Evolutionary conservation across 2,329 filamentous ascomycete genomes (phyloP), one percentile per base, ranked within the genome.

Genomic region (Gremmenia infestans): DNA sequence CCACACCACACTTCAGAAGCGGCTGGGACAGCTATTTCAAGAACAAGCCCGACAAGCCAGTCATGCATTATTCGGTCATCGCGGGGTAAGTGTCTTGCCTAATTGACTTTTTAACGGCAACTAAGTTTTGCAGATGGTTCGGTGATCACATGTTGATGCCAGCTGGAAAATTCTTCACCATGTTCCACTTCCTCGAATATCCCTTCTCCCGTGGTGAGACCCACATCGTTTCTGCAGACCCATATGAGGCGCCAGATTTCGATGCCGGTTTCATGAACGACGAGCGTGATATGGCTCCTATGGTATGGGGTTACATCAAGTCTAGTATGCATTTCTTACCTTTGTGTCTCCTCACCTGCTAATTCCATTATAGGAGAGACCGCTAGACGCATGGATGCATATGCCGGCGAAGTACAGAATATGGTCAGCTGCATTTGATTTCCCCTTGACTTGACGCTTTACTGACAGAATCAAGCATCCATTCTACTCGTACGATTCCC

Each of bases 251-350:
- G 14, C 88, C 88, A 0, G 88, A 91, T 73, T 91, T 92, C 65
- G 88, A 92, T 68, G 81, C 86, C 1, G 87, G 88, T 22, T 92
- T 91, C 76, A 91, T 92, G 88, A 92, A 89, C 65, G 88, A 92
- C 72, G 86, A 89, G 72, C 80, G 88, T 23, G 89, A 92, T 67
- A 91, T 92, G 88, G 87, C 85, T 1, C 87, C 88, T 8, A 90
- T 89, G 85, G 87, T 92, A 5, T 91, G 88, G 88, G 88, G 60
- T 73, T 39, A 68, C 68, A 43, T 77, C 77, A 53, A 69, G 72
- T 11, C 88, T 1, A 81, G 88, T 3, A 82, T 66, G 76, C 5
- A 76, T 81, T 58, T 83, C 5, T 9, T 32, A 32, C n/a, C 6
- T 23, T 4, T 28, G 28, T n/a, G 39, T 9, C 83, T 45, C 74